Evolutionary conservation across 306 rosid genomes (phyloP), one percentile per base, ranked within the genome.

Genomic region (Malus sieversii): DNA sequence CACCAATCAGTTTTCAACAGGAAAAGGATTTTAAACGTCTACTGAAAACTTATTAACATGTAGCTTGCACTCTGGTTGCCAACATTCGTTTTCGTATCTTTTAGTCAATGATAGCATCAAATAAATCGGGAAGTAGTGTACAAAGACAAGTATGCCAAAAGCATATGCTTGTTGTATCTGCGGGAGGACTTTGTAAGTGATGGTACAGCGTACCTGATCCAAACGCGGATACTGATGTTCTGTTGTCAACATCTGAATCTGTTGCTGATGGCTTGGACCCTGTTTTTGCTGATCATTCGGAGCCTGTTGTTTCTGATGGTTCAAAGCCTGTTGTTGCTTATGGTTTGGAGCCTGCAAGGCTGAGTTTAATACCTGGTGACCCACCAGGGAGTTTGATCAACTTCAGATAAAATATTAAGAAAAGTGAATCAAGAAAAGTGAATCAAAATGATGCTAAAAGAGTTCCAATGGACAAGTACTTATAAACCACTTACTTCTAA

Each of bases 401-500:
- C 51, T 75, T 78, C 32, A 73, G 32, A 60, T 22, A 23, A 63
- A 63, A 70, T 75, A 77, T 29, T 61, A 60, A 82, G 75, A 52
- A 68, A 60, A 68, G 48, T 70, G 61, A 74, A 63, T 55, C 55
- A 72, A 64, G 75, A 52, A 68, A 60, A 68, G 48, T 70, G 61
- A 74, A 63, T 55, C 55, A 72, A 64, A 58, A 51, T 66, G 71
- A 33, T 66, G 42, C 69, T 74, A 25, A 62, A 52, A 72, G 65
- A 76, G 79, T 68, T 82, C 58, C 38, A 12, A 71, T 33, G 51
- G 75, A 44, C 19, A 35, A n/a, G 45, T 5, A 48, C 69, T 63
- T 72, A 75, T 46, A 20, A 46, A 53, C 16, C 77, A 76, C 88
- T 71, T 75, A 90, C 92, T 73, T 79, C 74, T 68, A 65, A 23